Evolutionary conservation across 2,329 filamentous ascomycete genomes (phyloP).

Genomic region (Diaporthe amygdali): DNA sequence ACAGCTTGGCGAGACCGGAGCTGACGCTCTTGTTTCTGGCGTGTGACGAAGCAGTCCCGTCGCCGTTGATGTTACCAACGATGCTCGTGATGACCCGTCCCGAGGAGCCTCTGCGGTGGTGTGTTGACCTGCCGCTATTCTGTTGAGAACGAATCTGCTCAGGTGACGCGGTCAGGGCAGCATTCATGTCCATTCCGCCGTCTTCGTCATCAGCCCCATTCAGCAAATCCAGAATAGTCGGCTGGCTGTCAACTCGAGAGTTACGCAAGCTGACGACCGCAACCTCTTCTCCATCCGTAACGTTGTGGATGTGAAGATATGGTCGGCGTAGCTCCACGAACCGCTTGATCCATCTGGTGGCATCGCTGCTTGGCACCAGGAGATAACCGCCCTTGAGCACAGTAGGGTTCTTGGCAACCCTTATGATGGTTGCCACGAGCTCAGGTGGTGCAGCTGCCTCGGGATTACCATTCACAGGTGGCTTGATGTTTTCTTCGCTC

Average conservation of each 20-base stretch:
- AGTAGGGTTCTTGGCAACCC: conserved; percentile 79
- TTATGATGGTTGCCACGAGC: conserved; percentile 77
- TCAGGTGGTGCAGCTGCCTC: conserved; percentile 60
- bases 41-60: conserved; percentile 10
- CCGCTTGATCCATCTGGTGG: conserved; percentile 85
- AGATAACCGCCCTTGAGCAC: conserved; percentile 89
- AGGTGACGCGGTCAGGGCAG: conserved; percentile 23
- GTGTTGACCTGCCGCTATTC: conserved; percentile 47
- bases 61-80: conserved; percentile 43
- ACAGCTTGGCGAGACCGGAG: conserved; percentile 57
- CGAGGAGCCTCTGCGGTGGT: conserved; percentile 55
- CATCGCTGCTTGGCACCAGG: conserved; percentile 81
- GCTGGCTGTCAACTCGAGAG: conserved; percentile 89
- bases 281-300: conserved; percentile 86
- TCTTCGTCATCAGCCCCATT: conserved; percentile 39
- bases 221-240: conserved; percentile 82
- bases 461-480: conserved; percentile 66
- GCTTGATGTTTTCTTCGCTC: conserved; percentile 67
- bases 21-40: conserved; percentile 30
- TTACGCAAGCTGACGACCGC: conserved; percentile 88
- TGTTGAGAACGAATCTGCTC: conserved; percentile 17
- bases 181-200: conserved; percentile 32
- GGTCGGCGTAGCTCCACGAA: conserved; percentile 92
- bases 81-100: conserved; percentile 60
- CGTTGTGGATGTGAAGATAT: conserved; percentile 89